Conservation (phyloP, 306 rosid genomes). For the Cucurbita ficifolia region DNA sequence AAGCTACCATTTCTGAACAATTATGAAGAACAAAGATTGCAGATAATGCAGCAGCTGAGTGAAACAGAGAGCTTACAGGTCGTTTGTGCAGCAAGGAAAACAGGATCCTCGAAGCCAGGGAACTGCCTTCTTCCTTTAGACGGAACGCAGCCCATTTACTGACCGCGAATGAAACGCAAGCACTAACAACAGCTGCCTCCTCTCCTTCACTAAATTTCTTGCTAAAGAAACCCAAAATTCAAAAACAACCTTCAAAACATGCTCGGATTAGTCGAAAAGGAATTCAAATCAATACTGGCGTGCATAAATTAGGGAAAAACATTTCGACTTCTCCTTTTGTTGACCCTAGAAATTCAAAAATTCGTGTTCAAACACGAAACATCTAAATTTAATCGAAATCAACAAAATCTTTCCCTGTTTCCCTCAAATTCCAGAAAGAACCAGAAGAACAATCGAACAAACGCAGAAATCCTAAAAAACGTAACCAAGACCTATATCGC, state of each 20-base stretch:
- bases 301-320: not conserved
- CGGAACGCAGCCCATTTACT: conserved; percentile 66
- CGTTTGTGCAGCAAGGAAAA: conserved; percentile 61
- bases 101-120: conserved; percentile 43
- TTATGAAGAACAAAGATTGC: not conserved
- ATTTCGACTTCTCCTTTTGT: not conserved
- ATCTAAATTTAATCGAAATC: not conserved
- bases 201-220: not conserved
- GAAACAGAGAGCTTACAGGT: conserved; percentile 42
- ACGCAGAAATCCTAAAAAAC: not conserved
- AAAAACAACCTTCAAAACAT: not conserved
- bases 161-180: conserved; percentile 6
- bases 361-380: not conserved
- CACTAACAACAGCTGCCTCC: not conserved
- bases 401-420: not conserved
- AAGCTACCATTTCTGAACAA: not conserved
- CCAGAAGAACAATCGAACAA: not conserved
- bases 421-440: not conserved
- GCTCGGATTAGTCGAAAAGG: not conserved
- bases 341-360: not conserved
- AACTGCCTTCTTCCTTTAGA: conserved; percentile 32
- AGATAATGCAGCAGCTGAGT: not conserved
- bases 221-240: not conserved
- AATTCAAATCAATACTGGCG: not conserved
- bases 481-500: not conserved